Percentiles rank a stretch among this genome's conserved stretches.
These are phyloP conservation scores for Cryptosporidium sp. DNA, from an alignment of 169 alveolate genomes.

Conservation along the genomic window DNA sequence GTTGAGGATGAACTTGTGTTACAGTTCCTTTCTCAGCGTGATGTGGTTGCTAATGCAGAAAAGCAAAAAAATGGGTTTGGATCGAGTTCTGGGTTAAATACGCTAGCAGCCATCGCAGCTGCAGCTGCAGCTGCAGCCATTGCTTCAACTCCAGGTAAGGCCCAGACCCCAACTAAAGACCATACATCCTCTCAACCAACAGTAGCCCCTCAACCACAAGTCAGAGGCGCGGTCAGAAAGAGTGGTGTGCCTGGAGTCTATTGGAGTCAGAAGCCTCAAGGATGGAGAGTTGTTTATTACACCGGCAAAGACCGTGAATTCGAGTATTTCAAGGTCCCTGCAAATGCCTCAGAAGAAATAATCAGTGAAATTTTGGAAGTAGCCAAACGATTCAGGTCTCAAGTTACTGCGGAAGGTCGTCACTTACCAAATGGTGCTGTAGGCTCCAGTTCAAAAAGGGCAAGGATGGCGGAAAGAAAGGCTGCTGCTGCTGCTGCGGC, in stretches of 20 bases:
- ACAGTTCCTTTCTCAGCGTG: conserved; percentile 64
- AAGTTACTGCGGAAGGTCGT: conserved; percentile 72
- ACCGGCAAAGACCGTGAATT: conserved; percentile 74
- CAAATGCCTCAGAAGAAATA: conserved; percentile 68
- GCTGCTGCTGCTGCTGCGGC: conserved; percentile 69
- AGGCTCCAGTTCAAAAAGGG: conserved; percentile 70
- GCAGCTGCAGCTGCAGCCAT: conserved; percentile 69
- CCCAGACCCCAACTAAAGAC: conserved; percentile 1
- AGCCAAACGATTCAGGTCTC: conserved; percentile 68
- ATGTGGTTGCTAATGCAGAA: conserved; percentile 18
- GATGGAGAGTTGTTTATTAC: conserved; percentile 74
- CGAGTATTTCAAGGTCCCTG: conserved; percentile 70
- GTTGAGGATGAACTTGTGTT: conserved; percentile 66
- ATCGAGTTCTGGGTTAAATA: conserved; percentile 33
- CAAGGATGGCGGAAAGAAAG: conserved; percentile 66
- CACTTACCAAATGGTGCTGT: conserved; percentile 73
- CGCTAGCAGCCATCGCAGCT: conserved; percentile 71
- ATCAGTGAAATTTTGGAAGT: conserved; percentile 69
- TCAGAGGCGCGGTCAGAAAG: conserved; percentile 72
- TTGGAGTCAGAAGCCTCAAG: conserved; percentile 75
- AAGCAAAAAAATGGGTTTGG: conserved; percentile 30
- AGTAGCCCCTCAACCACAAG: not conserved
- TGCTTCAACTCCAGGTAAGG: conserved; percentile 26
- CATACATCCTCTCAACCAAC: conserved; percentile 12
- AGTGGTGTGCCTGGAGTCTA: conserved; percentile 75